Evolutionary conservation across 2,329 filamentous ascomycete species (phyloP).

Genomic region (Colletotrichum sansevieriae): DNA sequence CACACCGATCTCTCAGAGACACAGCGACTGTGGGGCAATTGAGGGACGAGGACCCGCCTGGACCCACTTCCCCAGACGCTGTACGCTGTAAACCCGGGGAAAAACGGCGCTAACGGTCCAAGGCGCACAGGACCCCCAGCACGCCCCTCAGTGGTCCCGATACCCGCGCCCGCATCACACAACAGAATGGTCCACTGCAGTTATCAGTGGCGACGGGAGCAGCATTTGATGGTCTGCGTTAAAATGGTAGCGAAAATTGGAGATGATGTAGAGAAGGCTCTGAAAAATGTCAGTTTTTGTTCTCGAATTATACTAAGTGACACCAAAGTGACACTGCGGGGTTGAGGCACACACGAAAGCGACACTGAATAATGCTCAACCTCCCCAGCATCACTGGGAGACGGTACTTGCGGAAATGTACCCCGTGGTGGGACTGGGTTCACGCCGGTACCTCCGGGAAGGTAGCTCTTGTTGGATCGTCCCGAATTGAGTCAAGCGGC

Average conservation of each 20-base stretch:
- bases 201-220: too few relatives aligned
- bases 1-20: neutral
- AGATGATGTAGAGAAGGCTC: too few relatives aligned
- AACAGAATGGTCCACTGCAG: neutral
- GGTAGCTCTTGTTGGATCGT: neutral
- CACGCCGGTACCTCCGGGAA: constrained; percentile 18
- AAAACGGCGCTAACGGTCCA: constrained; percentile 34
- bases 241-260: too few relatives aligned
- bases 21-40: constrained; percentile 28
- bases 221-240: too few relatives aligned
- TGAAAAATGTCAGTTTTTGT: too few relatives aligned
- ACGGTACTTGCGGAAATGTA: constrained; percentile 17
- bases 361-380: too few relatives aligned
- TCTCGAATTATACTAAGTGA: too few relatives aligned
- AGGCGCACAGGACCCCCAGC: constrained; percentile 10
- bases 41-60: constrained; percentile 21
- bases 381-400: neutral
- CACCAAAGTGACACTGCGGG: neutral
- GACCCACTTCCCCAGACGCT: constrained; percentile 44
- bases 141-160: constrained; percentile 36
- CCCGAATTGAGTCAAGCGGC: constrained; percentile 29
- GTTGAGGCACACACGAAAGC: neutral
- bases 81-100: constrained; percentile 43
- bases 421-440: constrained; percentile 16
- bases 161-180: constrained; percentile 33